These are phyloP conservation scores for Eragrostis curvula DNA, from an alignment of 176 grass and related monocot genomes.

Conservation along the genomic window DNA sequence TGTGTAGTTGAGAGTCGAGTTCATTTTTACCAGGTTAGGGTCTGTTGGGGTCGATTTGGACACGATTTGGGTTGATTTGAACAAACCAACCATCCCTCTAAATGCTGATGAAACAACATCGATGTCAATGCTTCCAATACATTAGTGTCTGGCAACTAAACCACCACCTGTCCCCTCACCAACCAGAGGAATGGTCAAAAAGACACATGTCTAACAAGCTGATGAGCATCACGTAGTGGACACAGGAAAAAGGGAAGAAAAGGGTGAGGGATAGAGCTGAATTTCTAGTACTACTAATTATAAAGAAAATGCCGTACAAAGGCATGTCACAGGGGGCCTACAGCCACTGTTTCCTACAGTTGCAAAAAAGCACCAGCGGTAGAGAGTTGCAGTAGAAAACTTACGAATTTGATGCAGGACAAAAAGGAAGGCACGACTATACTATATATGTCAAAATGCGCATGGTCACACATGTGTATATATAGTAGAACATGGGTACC, in stretches of 20 bases:
- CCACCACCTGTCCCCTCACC: conserved; percentile 46
- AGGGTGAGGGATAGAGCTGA: too few species aligned
- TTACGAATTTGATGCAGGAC: neutral
- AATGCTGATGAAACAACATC: conserved; percentile 21
- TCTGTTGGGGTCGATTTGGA: too few species aligned
- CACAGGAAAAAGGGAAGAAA: too few species aligned
- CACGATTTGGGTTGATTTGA: too few species aligned
- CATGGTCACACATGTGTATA: neutral
- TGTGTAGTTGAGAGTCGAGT: too few species aligned
- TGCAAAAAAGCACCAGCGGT: neutral
- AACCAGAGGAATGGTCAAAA: conserved; percentile 35
- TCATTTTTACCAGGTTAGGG: too few species aligned
- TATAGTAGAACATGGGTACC: conserved; percentile 17
- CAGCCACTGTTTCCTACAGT: neutral
- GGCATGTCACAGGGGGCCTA: neutral
- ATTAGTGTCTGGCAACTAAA: conserved; percentile 38
- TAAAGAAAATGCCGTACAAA: too few species aligned
- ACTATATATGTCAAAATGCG: too few species aligned
- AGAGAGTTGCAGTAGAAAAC: neutral
- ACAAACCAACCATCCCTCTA: neutral
- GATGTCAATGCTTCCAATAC: conserved; percentile 17
- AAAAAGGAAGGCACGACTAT: neutral
- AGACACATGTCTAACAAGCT: conserved; percentile 6
- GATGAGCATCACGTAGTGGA: too few species aligned
- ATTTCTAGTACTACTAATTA: too few species aligned